Conservation (phyloP, 306 rosid genomes). For the Sechiopsis laciniata region DNA sequence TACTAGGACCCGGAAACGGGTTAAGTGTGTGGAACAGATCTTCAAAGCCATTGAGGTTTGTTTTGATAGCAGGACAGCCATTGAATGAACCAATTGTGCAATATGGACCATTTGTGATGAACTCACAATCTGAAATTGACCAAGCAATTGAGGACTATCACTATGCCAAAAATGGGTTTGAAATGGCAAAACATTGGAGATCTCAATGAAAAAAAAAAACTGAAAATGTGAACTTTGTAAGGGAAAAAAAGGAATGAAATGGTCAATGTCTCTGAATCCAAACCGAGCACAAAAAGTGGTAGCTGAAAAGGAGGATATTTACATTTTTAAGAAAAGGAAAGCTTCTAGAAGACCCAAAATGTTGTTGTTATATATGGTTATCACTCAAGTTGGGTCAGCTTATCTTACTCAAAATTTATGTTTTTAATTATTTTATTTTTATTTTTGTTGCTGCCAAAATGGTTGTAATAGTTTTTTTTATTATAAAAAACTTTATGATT, state of each 20-base stretch:
- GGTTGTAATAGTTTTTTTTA: too few species aligned
- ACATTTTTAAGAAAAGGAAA: conserved; percentile 3
- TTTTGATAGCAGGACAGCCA: conserved; percentile 72
- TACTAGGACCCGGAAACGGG: conserved; percentile 63
- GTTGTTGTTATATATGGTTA: conserved; percentile 9
- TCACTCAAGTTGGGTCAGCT: conserved; percentile 7
- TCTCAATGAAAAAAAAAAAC: conserved; percentile 37
- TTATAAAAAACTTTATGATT: too few species aligned
- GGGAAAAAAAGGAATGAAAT: too few species aligned
- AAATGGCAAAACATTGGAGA: conserved; percentile 66
- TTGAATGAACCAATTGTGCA: conserved; percentile 75
- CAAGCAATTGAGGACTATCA: conserved; percentile 74
- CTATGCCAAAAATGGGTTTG: conserved; percentile 60
- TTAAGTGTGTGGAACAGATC: conserved; percentile 74
- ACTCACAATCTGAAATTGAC: conserved; percentile 74
- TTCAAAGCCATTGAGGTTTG: conserved; percentile 54
- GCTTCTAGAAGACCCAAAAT: conserved; percentile 54
- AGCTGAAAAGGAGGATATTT: too few species aligned
- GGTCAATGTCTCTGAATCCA: too few species aligned
- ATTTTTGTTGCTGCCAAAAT: too few species aligned
- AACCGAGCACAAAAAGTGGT: too few species aligned
- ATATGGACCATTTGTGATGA: conserved; percentile 95
- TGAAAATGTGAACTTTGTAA: too few species aligned
- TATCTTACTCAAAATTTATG: not conserved
- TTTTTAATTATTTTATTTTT: not conserved